Evolutionary conservation across 257 asterid species (phyloP), one percentile per base, ranked within the genome.

Genomic region (Perilla frutescens): DNA sequence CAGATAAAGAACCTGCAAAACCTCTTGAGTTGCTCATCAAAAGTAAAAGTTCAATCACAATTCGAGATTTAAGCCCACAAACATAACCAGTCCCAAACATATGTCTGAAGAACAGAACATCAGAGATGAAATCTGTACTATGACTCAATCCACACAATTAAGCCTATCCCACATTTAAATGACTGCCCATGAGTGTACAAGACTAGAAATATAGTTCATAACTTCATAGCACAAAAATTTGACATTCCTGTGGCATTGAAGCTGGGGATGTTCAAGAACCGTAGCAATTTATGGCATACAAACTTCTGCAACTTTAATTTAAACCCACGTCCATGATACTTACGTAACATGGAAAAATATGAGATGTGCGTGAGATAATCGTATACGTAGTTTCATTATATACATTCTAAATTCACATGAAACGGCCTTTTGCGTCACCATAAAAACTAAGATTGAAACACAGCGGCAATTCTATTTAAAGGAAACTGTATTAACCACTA

Each of bases 381-480:
- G 48, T 43, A 43, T 0, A 43, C 48, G 7, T 6, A 43, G 48
- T 3, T 20, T 10, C 32, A 6, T 5, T 1, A 9, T 8, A 8
- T 13, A 13, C 7, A 15, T 2, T 14, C 58, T 15, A 5, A 53
- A 61, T 13, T 61, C 66, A 10, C 13, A 61, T n/a, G 44, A 34
- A 61, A 10, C n/a, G 0, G 7, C 12, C 13, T 12, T 3, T 34
- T 11, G 7, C 55, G 3, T 43, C 36, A 7, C 36, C 20, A 44
- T 11, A 54, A 44, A 32, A 15, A 48, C 15, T 20, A 44, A 62
- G 56, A 64, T n/a, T 29, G 47, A 37, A 74, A 50, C 48, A 58
- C 9, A 29, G 0, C 26, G 26, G 26, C 26, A 20, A 20, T 20
- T 20, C 9, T 37, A 62, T 34, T 29, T 13, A 20, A 47, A 26